Conservation (phyloP, 257 asterid genomes). For the Capsicum pubescens region DNA sequence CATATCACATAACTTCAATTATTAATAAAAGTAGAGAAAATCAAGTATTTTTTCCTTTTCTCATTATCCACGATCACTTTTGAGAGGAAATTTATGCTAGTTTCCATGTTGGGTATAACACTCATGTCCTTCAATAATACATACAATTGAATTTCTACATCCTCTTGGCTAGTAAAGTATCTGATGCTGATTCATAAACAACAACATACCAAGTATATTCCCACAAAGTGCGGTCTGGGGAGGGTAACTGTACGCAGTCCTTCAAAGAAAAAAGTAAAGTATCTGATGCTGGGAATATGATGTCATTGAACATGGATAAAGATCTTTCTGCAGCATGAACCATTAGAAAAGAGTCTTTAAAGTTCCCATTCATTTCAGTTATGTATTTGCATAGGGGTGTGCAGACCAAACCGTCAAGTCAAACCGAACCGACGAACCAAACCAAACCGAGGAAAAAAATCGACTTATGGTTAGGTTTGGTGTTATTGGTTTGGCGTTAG, state of each 20-base stretch:
- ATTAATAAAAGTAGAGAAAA: not conserved
- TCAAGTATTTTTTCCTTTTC: not conserved
- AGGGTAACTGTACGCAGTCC: no score
- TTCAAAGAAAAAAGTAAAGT: not conserved
- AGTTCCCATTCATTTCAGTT: not conserved
- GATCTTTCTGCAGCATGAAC: not conserved
- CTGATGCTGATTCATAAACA: not conserved
- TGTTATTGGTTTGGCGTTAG: no score
- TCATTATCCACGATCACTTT: not conserved
- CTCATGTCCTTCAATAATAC: not conserved
- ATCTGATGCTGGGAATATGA: constrained; percentile 3
- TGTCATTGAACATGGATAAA: constrained; percentile 2
- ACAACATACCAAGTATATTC: no score
- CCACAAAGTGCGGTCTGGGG: no score
- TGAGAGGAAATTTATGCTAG: not conserved
- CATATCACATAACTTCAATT: constrained; percentile 6
- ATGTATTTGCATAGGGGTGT: not conserved
- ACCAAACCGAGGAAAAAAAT: no score
- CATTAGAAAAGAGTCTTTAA: not conserved
- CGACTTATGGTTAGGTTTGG: no score
- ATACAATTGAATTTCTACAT: not conserved
- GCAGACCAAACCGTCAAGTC: no score
- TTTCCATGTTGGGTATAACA: constrained; percentile 17
- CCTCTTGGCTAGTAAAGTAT: constrained; percentile 1
- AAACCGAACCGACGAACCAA: no score